These are phyloP conservation scores for Filobasidium wieringae DNA, from an alignment of 768 basidiomycete genomes.

Conservation along the genomic window DNA sequence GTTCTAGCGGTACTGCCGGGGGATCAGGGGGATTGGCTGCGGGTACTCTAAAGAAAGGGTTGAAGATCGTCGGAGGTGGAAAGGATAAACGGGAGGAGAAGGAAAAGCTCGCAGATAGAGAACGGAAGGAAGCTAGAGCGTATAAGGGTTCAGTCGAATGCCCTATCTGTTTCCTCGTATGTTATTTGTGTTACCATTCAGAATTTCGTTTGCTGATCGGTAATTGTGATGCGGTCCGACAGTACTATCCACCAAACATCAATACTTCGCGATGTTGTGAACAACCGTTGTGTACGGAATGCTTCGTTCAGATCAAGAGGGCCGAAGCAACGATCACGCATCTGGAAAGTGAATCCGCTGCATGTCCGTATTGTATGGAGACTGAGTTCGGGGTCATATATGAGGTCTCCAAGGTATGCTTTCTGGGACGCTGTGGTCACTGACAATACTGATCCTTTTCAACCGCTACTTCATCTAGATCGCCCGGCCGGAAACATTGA, in stretches of 20 bases:
- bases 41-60: not conserved
- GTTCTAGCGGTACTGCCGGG: not conserved
- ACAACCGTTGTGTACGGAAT: slow-evolving; percentile 97
- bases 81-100: slow-evolving; percentile 23
- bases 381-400: slow-evolving; percentile 94
- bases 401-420: slow-evolving; percentile 58
- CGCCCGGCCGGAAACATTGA: slow-evolving; percentile 2
- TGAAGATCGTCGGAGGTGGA: not conserved
- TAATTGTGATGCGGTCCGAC: too few species aligned
- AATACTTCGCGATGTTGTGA: slow-evolving; percentile 96
- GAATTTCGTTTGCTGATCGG: slow-evolving; percentile 24
- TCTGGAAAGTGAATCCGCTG: slow-evolving; percentile 88
- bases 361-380: slow-evolving; percentile 95
- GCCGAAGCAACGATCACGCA: slow-evolving; percentile 88
- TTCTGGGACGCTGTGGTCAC: slow-evolving; percentile 20
- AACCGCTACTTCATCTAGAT: not conserved
- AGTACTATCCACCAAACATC: slow-evolving; percentile 97
- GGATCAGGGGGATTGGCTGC: slow-evolving; percentile 6
- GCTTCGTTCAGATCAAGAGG: slow-evolving; percentile 97
- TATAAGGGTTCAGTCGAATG: slow-evolving; percentile 83
- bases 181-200: too few species aligned
- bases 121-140: slow-evolving; percentile 58
- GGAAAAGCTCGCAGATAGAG: slow-evolving; percentile 21
- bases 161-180: slow-evolving; percentile 92
- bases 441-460: slow-evolving; percentile 3